Evolutionary conservation across 495 filamentous ascomycete species (phyloP).

Genomic region (Cercophora sp.): DNA sequence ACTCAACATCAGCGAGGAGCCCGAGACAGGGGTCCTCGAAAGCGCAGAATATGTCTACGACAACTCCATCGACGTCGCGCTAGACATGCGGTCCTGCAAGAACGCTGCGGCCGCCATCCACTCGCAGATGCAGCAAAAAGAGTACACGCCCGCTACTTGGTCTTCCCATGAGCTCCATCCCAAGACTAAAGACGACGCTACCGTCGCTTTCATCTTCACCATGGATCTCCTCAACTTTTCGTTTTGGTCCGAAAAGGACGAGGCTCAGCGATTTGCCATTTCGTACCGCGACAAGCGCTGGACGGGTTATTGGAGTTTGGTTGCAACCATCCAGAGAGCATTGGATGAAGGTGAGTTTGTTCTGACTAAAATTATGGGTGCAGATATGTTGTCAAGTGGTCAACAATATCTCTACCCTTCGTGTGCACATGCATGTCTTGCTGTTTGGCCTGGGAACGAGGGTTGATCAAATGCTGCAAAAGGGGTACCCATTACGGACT

Average conservation of each 20-base stretch:
- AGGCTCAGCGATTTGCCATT: conserved; percentile 68
- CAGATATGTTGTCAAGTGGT: not conserved
- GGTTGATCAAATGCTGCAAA: conserved; percentile 14
- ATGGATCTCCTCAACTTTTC: conserved; percentile 97
- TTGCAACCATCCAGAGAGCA: conserved; percentile 79
- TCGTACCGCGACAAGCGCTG: conserved; percentile 75
- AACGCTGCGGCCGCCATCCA: conserved; percentile 75
- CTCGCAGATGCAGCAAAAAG: conserved; percentile 73
- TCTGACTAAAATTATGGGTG: not conserved
- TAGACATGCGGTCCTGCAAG: conserved; percentile 74
- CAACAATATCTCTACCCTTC: not conserved
- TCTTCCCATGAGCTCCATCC: conserved; percentile 89
- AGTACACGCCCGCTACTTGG: conserved; percentile 82
- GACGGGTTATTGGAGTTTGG: conserved; percentile 95
- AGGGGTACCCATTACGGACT: conserved; percentile 86
- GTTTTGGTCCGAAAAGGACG: conserved; percentile 76
- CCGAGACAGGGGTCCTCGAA: conserved; percentile 77
- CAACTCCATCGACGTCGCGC: conserved; percentile 86
- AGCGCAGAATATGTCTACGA: conserved; percentile 83
- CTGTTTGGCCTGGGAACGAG: not conserved
- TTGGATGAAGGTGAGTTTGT: conserved; percentile 72
- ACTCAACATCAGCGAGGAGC: conserved; percentile 40
- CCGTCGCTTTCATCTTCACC: conserved; percentile 87
- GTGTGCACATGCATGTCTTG: not conserved
- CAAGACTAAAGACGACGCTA: conserved; percentile 66